Conservation (phyloP, 306 rosid genomes). For the Begonia loranthoides region DNA sequence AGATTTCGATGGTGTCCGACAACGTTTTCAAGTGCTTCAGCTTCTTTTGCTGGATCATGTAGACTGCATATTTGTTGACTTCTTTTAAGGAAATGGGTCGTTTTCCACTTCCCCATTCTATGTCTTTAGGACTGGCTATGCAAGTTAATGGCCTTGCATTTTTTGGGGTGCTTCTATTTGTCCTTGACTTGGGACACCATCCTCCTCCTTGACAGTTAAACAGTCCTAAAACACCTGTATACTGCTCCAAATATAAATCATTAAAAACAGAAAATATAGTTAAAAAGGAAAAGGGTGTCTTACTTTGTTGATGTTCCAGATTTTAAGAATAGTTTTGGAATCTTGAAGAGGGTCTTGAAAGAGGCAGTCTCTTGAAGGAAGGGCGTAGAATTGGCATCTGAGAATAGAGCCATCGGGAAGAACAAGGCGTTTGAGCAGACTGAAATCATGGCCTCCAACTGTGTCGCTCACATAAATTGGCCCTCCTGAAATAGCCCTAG, state of each 20-base stretch:
- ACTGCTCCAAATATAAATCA: slow-evolving; percentile 23
- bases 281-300: slow-evolving; percentile 3
- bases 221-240: slow-evolving; percentile 42
- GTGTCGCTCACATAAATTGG: slow-evolving; percentile 62
- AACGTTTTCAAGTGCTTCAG: slow-evolving; percentile 34
- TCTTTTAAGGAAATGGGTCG: slow-evolving; percentile 25
- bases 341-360: slow-evolving; percentile 62
- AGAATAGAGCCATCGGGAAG: slow-evolving; percentile 51
- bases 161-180: slow-evolving; percentile 33
- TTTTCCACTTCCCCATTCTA: slow-evolving; percentile 45
- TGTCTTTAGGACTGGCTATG: slow-evolving; percentile 38
- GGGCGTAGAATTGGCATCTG: slow-evolving; percentile 67
- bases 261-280: not conserved
- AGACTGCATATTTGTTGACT: slow-evolving; percentile 35
- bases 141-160: slow-evolving; percentile 29
- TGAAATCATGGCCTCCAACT: slow-evolving; percentile 60
- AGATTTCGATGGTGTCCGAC: slow-evolving; percentile 27
- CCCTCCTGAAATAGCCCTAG: slow-evolving; percentile 72
- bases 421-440: slow-evolving; percentile 43
- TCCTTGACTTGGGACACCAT: slow-evolving; percentile 43
- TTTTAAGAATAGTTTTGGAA: slow-evolving; percentile 71
- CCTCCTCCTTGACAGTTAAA: slow-evolving; percentile 89
- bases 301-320: slow-evolving; percentile 78
- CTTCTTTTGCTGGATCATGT: slow-evolving; percentile 28
- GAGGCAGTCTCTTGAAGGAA: slow-evolving; percentile 63